Conservation (phyloP, 2,329 filamentous ascomycete genomes). For the Calonectria crousiana region DNA sequence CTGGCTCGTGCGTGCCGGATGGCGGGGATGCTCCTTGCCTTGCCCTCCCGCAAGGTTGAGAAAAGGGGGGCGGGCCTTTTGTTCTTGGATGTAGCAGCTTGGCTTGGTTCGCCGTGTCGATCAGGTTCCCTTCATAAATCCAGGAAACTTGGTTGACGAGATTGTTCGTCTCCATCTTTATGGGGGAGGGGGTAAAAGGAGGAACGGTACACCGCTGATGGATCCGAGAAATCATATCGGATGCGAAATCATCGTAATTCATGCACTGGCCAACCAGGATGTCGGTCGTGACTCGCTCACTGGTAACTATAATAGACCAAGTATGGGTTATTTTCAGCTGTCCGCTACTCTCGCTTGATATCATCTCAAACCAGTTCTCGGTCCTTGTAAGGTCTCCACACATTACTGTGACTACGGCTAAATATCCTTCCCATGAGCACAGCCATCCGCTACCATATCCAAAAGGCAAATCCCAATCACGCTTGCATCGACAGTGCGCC, state of each 20-base stretch:
- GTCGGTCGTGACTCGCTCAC: not conserved
- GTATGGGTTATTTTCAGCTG: not conserved
- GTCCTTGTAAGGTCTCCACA: conserved; percentile 5
- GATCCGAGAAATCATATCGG: conserved; percentile 8
- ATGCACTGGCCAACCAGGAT: conserved; percentile 9
- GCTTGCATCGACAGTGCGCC: conserved; percentile 1
- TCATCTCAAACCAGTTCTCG: not conserved
- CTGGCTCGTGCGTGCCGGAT: conserved; percentile 11
- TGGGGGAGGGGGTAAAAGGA: not conserved
- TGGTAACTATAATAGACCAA: not conserved
- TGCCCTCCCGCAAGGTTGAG: not conserved
- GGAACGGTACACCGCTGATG: not conserved
- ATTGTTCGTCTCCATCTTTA: conserved; percentile 12
- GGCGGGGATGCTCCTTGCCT: not conserved
- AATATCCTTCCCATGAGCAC: not conserved
- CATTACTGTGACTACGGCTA: not conserved
- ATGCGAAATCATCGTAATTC: conserved; percentile 16
- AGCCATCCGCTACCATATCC: not conserved
- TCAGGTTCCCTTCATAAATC: not conserved
- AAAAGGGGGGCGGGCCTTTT: not conserved
- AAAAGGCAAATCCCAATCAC: conserved; percentile 1
- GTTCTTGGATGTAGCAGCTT: conserved; percentile 1
- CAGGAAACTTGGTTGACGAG: conserved; percentile 9
- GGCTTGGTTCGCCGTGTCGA: conserved; percentile 3
- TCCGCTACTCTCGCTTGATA: not conserved